Evolutionary conservation across 2,329 filamentous ascomycete genomes (phyloP), one percentile per base, ranked within the genome.

Genomic region (Madurella fahalii): DNA sequence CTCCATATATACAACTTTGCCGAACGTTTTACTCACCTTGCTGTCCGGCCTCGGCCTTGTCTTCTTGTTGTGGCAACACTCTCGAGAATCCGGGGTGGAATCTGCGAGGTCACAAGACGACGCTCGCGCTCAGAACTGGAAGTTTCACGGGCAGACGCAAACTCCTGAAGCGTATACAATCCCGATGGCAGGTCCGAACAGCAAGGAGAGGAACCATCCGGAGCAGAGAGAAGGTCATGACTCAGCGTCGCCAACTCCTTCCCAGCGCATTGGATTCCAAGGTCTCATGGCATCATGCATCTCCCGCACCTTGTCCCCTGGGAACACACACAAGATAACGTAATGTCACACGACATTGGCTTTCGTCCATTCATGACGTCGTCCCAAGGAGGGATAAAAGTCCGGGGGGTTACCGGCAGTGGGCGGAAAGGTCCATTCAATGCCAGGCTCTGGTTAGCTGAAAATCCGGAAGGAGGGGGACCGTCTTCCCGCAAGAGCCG

Each of bases 21-120:
- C 73, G 74, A 72, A 73, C 69, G 68, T 69, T 69, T 65, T 64
- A 74, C 77, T 78, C 71, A 79, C 77, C 77, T 76, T 72, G 76
- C 76, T 79, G 76, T 77, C 77, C 74, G 68, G 74, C 74, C 68
- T 65, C 67, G 65, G 66, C 68, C 69, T 69, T 50, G 57, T 64
- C 64, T 53, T 58, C 57, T 32, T 67, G 63, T 68, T 63, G 67
- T 66, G 67, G 65, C 67, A 61, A 59, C 56, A 15, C 11, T 5
- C 9, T 4, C 4, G 55, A 42, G 58, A 58, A 53, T 54, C 37
- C 42, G 32, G 47, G 43, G 11, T 50, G 55, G 62, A 61, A 57
- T 53, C 63, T 57, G 60, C 44, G 41, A 51, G 47, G 44, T 58
- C 47, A 47, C 44, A 50, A 47, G 32, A 51, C 15, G 39, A 51